phyloP scores from a whole-genome alignment of 495 filamentous ascomycete species.

The Tuber melanosporum region DNA sequence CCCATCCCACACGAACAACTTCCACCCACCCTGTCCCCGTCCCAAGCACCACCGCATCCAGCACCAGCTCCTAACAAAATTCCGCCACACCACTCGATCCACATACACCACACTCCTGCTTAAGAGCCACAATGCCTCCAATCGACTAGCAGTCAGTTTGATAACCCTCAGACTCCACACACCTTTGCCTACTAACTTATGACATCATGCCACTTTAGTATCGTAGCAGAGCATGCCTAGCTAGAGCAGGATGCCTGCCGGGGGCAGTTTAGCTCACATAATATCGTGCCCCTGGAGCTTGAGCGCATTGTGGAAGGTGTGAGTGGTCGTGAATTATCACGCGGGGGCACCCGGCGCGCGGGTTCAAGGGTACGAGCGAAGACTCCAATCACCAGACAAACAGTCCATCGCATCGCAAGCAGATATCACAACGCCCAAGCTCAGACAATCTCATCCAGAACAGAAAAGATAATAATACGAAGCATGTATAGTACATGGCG shows the following conservation, averaged over 20 bases:
- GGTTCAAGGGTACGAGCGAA: neutral
- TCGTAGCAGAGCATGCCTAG: neutral
- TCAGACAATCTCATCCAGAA: neutral
- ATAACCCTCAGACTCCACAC: neutral
- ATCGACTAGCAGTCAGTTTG: neutral
- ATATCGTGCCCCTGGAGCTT: neutral
- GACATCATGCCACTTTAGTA: neutral
- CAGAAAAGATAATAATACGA: neutral
- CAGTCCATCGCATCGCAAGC: neutral
- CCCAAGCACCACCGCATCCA: too few relatives aligned
- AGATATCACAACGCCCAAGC: neutral
- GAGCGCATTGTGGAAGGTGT: neutral
- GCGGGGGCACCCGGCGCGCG: neutral
- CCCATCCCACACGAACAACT: too few relatives aligned
- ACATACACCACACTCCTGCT: neutral
- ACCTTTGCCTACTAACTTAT: neutral
- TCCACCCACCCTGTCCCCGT: too few relatives aligned
- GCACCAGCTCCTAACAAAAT: too few relatives aligned
- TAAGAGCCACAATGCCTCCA: neutral
- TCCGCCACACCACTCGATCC: neutral
- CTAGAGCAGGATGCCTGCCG: neutral
- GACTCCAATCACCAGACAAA: neutral
- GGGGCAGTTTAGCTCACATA: neutral
- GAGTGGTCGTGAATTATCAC: neutral
- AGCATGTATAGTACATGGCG: neutral